phyloP scores from a whole-genome alignment of 1,284 basidiomycete species.

The Xerocomus minutiporus region DNA sequence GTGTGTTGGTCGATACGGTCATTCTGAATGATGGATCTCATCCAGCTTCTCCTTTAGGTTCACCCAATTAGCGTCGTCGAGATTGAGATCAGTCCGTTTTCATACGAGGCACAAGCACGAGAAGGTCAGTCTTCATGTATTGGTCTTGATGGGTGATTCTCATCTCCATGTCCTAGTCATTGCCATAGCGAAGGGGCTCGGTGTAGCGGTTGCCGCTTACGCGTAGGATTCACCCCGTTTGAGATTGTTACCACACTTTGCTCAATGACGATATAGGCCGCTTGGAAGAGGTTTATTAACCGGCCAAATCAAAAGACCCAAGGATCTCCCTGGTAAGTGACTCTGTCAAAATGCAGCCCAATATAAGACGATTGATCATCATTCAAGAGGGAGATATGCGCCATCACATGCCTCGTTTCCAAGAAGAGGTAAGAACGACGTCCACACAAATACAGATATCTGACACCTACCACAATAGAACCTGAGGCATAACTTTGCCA shows the following conservation, averaged over 20 bases:
- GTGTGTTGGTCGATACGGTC: conserved; percentile 17
- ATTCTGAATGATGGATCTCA: background rate
- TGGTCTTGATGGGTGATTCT: background rate
- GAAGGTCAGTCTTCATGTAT: conserved; percentile 26
- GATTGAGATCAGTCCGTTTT: conserved; percentile 52
- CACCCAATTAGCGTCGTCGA: conserved; percentile 48
- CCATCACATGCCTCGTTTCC: conserved; percentile 23
- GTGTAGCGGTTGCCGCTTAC: conserved; percentile 53
- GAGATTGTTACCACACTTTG: background rate
- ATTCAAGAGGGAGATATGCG: conserved; percentile 28
- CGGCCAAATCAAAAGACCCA: conserved; percentile 42
- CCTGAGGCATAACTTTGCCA: conserved; percentile 45
- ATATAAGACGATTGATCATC: background rate
- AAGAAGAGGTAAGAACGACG: conserved; percentile 21
- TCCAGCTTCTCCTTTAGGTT: conserved; percentile 28
- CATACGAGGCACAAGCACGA: conserved; percentile 41
- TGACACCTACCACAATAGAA: background rate
- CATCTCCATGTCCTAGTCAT: conserved; percentile 33
- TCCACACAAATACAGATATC: background rate
- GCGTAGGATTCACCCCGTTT: conserved; percentile 31
- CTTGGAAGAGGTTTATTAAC: conserved; percentile 58
- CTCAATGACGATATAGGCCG: conserved; percentile 34
- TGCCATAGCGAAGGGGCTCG: conserved; percentile 39
- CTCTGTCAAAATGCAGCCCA: background rate
- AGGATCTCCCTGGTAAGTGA: conserved; percentile 42